Conservation (phyloP, 2,329 filamentous ascomycete species). For the Amesomyces nigricolor region DNA sequence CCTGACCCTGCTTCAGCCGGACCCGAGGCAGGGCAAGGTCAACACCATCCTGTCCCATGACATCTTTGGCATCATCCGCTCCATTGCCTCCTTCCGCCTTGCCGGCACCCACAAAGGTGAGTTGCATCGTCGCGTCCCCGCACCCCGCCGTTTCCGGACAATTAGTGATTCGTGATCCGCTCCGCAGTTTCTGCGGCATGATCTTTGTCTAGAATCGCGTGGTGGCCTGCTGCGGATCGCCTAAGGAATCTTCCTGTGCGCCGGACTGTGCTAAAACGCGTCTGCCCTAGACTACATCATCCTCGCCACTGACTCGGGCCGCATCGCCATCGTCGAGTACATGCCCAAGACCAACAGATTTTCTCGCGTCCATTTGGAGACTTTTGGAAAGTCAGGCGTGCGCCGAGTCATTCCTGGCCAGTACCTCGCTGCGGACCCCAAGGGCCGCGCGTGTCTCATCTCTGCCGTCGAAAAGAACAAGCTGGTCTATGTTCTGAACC, state of each 20-base stretch:
- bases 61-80: conserved; percentile 91
- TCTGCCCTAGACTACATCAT: conserved; percentile 78
- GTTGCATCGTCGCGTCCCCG: conserved; percentile 36
- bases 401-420: conserved; percentile 91
- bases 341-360: conserved; percentile 80
- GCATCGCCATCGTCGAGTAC: conserved; percentile 92
- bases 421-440: conserved; percentile 91
- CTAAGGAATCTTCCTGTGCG: conserved; percentile 21
- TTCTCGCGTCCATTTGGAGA: conserved; percentile 86
- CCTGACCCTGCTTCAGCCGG: conserved; percentile 79
- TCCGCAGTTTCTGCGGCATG: conserved; percentile 24
- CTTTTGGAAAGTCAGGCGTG: conserved; percentile 94
- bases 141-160: conserved; percentile 42
- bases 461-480: conserved; percentile 98
- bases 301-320: conserved; percentile 89
- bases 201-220: conserved; percentile 16
- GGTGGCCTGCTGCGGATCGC: conserved; percentile 9
- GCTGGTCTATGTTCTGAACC: conserved; percentile 95
- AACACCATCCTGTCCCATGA: conserved; percentile 83
- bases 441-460: conserved; percentile 89
- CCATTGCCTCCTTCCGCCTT: conserved; percentile 81
- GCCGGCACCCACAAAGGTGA: conserved; percentile 95
- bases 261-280: conserved; percentile 26
- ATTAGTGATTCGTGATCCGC: conserved; percentile 62
- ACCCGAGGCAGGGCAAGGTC: conserved; percentile 79